Base-by-base conservation (phyloP, 805 yeast genomes). In the Lachancea fermentati region DNA sequence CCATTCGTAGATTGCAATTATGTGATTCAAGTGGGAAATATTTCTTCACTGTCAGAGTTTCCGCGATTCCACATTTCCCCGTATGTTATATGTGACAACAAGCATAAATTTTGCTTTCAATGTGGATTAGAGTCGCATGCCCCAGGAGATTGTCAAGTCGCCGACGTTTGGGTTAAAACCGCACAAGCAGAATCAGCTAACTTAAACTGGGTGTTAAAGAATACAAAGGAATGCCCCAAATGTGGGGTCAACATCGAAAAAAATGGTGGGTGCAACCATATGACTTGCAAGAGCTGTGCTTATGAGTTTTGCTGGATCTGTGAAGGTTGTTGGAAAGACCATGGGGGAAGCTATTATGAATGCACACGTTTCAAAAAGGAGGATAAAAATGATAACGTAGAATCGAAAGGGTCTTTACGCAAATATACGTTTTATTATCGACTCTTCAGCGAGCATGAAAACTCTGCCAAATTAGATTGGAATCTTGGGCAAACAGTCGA, bases 181-280 rank as follows among this genome's bases (percentile, higher is more conserved):
- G 84, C 95, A 47, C 72, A 72, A 45, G 93, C 87, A 56, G 97
- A 93, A 57, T 78, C 93, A 0, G 96, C 85, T 51, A 87, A 96
- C 12, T 73, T 81, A 2, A 77, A 81, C 53, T 93, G 97, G 97
- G 79, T 93, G 17, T 71, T 78, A 3, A 78, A 83, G 3, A 81
- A 91, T 58, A 87, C 98, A 1, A 81, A 86, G 50, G 75, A 76
- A 33, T 93, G 98, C 60, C 95, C 96, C 0, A 76, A 76, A 54
- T 93, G 98, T 66, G 66, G 67, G 7, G 67, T 87, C 1, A 68
- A 78, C 19, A 93, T 91, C 47, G 97, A 93, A 57, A 88, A 91
- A 54, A 84, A 84, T 57, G 97, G 97, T 16, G 98, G 98, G 0
- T 93, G 98, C 65, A 91, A 91, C 62, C 98, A 93, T 63, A 91